Evolutionary conservation across 371 early-diverging fungal genomes (phyloP).

Genomic region (Mortierella sp.): DNA sequence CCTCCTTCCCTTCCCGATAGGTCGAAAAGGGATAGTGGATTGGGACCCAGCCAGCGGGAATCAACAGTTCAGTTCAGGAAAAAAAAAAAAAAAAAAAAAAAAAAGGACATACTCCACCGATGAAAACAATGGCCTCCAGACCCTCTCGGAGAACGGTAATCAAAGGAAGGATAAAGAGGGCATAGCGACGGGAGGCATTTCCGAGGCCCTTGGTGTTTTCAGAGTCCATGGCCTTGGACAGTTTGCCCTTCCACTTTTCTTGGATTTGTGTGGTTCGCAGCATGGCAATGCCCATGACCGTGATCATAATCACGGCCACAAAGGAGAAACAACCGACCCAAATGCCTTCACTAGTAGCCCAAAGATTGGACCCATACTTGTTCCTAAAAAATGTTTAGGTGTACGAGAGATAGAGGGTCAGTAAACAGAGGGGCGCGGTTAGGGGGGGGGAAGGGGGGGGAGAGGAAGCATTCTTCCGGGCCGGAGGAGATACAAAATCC

Average conservation of each 20-base stretch:
- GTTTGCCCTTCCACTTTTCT: slow-evolving; percentile 73
- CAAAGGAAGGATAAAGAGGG: slow-evolving; percentile 79
- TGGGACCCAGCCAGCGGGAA: too few relatives aligned
- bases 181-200: slow-evolving; percentile 54
- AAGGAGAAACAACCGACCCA: slow-evolving; percentile 74
- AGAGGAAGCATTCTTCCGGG: slow-evolving; percentile 45
- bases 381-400: slow-evolving; percentile 68
- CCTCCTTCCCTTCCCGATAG: too few relatives aligned
- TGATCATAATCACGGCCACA: slow-evolving; percentile 75
- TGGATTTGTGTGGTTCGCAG: slow-evolving; percentile 72
- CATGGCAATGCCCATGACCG: slow-evolving; percentile 80
- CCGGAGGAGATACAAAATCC: too few relatives aligned
- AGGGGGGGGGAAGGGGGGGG: too few relatives aligned
- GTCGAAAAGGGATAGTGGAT: too few relatives aligned
- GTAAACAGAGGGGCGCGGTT: neutral
- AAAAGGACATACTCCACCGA: slow-evolving; percentile 75
- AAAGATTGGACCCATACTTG: slow-evolving; percentile 65
- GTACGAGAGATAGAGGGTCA: slow-evolving; percentile 62
- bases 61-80: too few relatives aligned
- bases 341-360: slow-evolving; percentile 76
- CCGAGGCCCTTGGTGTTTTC: slow-evolving; percentile 33
- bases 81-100: neutral
- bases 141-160: slow-evolving; percentile 86
- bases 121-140: slow-evolving; percentile 83
- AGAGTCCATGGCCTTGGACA: slow-evolving; percentile 64